Evolutionary conservation across 2,329 filamentous ascomycete species (phyloP), one percentile per base, ranked within the genome.

Genomic region (Aspergillus viridinutans): DNA sequence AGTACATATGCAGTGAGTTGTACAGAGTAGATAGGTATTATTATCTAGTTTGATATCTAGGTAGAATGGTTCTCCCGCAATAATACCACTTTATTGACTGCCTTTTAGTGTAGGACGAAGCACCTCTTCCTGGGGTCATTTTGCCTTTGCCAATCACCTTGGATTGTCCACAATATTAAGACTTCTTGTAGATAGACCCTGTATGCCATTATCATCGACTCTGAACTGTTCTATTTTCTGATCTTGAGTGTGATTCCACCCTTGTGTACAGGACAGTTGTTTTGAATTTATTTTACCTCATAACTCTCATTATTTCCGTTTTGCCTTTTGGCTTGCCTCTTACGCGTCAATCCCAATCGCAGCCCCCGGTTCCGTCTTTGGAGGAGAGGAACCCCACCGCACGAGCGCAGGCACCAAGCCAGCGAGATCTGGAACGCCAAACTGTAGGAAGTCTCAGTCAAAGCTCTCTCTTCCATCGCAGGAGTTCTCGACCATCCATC

Each of bases 321-420:
- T 17, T 14, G 23, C 43, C 43, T 23, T 47, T 47, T 14, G 23
- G 5, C 43, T 47, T 47, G 43, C 57, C 53, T 61, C 58, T 61
- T 63, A 65, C 63, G 63, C 63, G 63, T 65, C 62, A 62, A 63
- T 47, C 43, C 43, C 21, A 25, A 47, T 21, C 43, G 58, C 61
- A 63, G 55, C 61, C 54, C 49, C 58, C 61, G 58, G 62, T 57
- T 64, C 57, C 58, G 60, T 61, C 54, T 55, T 47, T 21, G 45
- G 38, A 42, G 47, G 50, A 35, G 53, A 55, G 56, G 60, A 58
- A 61, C 63, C 63, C 63, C 60, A 64, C 64, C 62, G 62, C 62
- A 66, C 62, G 64, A 64, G 61, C 52, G 57, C 61, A 57, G 57
- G 52, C 55, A 59, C 58, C 57, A 58, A 62, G 60, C 21, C 61